Evolutionary conservation across 2,329 filamentous ascomycete species (phyloP), one percentile per base, ranked within the genome.

Genomic region (Colletotrichum magnum): DNA sequence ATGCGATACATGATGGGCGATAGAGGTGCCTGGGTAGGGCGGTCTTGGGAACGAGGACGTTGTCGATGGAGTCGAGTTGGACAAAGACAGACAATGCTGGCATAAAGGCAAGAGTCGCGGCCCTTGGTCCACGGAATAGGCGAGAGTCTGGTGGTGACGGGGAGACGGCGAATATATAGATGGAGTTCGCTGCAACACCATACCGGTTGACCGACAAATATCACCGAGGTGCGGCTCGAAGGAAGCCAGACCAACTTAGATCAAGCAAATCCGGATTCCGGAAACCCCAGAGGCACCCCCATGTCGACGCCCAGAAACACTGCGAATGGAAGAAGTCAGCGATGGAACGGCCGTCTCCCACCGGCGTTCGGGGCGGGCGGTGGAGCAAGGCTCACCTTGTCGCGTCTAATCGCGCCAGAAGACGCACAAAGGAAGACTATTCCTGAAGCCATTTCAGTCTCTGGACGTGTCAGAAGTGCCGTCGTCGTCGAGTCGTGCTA

Each of bases 1-100:
- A 80, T 81, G 41, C 65, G 66, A 74, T 77, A 80, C 78, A 80
- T 80, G 62, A 6, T 73, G 72, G 62, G 54, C 21, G 6, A 50
- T 15, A 32, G 4, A 24, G 4, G 21, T 51, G 32, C 58, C 64
- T 63, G 21, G 32, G 32, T 26, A 24, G 21, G 5, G 51, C 52
- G 28, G 45, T 18, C 36, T 32, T 24, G 21, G 5, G 21, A n/a
- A 18, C 36, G 36, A n/a, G n/a, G n/a, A n/a, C n/a, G n/a, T n/a
- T n/a, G 24, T 45, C 21, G 26, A 16, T 26, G 16, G n/a, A n/a
- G 3, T 3, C 3, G 28, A 48, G 32, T 2, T 32, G 1, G 12
- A 52, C 24, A 43, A 43, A n/a, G 15, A 12, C 2, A 43, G 16
- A 1, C 26, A 50, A 51, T 26, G 54, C 32, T 65, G 39, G 5